Evolutionary conservation across 2,329 filamentous ascomycete species (phyloP).

Genomic region (Botrytis aclada): DNA sequence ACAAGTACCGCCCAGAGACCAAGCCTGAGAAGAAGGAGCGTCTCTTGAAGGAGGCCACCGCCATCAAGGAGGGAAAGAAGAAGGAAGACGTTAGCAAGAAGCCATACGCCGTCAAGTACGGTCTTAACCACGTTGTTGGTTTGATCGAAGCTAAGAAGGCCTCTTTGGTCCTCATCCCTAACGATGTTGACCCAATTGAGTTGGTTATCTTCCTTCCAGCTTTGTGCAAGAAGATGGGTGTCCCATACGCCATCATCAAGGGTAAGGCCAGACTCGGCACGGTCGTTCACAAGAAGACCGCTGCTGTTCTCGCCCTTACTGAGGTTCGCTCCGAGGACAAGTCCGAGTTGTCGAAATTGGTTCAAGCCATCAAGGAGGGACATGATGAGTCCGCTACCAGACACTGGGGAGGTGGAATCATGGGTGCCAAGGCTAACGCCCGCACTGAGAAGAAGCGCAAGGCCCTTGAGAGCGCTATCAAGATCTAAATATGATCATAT

Average conservation of each 20-base stretch:
- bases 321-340: slow-evolving; percentile 99
- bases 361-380: slow-evolving; percentile 95
- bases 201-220: slow-evolving; percentile 98
- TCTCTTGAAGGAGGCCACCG: slow-evolving; percentile 95
- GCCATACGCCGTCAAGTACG: slow-evolving; percentile 99
- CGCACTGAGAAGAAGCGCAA: slow-evolving; percentile 68
- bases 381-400: slow-evolving; percentile 90
- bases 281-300: slow-evolving; percentile 99
- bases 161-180: slow-evolving; percentile 93
- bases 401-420: slow-evolving; percentile 99
- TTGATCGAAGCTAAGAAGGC: slow-evolving; percentile 99
- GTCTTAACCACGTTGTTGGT: slow-evolving; percentile 98
- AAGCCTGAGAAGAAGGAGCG: slow-evolving; percentile 99
- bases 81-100: slow-evolving; percentile 99
- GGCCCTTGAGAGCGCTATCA: slow-evolving; percentile 90
- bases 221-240: slow-evolving; percentile 99
- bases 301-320: slow-evolving; percentile 90
- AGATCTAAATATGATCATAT: slow-evolving; percentile 68
- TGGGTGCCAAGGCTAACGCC: slow-evolving; percentile 89
- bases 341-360: slow-evolving; percentile 93
- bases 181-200: slow-evolving; percentile 99
- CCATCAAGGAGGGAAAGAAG: slow-evolving; percentile 98
- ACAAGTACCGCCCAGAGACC: slow-evolving; percentile 99
- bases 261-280: slow-evolving; percentile 99
- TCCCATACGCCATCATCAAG: slow-evolving; percentile 99